phyloP scores from a whole-genome alignment of 2,329 filamentous ascomycete genomes.

The Aspergillus sojae region DNA sequence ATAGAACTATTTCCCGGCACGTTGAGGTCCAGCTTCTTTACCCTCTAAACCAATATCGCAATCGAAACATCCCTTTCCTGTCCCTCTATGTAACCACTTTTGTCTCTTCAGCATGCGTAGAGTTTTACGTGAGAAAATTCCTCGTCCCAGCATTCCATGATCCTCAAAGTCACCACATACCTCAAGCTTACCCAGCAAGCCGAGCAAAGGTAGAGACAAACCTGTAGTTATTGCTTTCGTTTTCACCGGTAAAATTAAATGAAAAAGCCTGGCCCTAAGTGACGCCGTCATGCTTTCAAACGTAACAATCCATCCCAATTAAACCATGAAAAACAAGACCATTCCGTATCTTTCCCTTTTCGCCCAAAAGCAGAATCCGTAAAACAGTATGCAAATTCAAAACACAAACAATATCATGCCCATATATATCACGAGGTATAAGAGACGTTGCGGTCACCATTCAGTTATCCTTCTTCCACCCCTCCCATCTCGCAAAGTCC shows the following conservation, averaged over 20 bases:
- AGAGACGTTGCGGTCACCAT: rapidly evolving
- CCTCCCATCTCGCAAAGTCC: conserved; percentile 38
- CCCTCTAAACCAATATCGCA: too few species aligned
- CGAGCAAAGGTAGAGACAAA: neutral
- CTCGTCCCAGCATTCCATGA: too few species aligned
- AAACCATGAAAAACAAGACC: neutral
- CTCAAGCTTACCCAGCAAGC: neutral
- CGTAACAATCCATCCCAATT: neutral
- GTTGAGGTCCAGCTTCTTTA: neutral
- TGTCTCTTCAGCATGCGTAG: rapidly evolving
- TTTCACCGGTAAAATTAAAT: neutral
- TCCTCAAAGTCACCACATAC: neutral
- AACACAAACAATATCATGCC: neutral
- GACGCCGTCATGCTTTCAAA: neutral
- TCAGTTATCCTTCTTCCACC: conserved; percentile 23
- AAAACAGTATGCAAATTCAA: rapidly evolving
- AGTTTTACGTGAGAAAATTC: rapidly evolving
- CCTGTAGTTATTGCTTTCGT: neutral
- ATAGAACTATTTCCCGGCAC: neutral
- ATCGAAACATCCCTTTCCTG: too few species aligned
- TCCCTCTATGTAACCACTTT: too few species aligned
- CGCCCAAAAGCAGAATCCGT: neutral
- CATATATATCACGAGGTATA: neutral
- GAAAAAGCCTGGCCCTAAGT: neutral
- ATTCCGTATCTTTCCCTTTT: neutral